These are phyloP conservation scores for Ophiorrhiza pumila DNA, from an alignment of 257 asterid species.

Conservation along the genomic window DNA sequence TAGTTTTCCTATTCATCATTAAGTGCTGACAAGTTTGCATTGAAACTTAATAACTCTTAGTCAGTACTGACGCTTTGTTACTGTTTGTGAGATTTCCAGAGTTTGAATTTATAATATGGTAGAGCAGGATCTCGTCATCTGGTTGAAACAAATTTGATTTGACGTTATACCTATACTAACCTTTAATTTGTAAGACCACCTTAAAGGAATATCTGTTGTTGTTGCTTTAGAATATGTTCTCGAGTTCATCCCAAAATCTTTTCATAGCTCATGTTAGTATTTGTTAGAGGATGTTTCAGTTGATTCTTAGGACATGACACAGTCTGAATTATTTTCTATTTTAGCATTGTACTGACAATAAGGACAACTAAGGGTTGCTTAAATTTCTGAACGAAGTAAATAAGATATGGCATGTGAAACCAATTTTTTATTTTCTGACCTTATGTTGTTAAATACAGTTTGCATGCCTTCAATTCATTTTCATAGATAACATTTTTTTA, in stretches of 20 bases:
- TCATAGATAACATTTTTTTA: neutral
- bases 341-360: neutral
- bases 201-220: neutral
- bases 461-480: neutral
- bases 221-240: neutral
- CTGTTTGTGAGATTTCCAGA: neutral
- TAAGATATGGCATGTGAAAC: neutral
- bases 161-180: neutral
- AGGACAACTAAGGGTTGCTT: neutral
- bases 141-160: neutral
- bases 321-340: neutral
- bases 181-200: neutral
- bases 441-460: constrained; percentile 2
- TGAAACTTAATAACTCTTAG: neutral
- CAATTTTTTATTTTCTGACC: neutral
- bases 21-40: neutral
- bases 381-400: neutral
- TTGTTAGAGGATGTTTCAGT: neutral
- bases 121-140: neutral
- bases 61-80: neutral
- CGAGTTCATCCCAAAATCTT: neutral
- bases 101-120: neutral
- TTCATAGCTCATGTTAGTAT: neutral
- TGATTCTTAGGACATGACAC: neutral
- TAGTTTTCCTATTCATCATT: neutral